phyloP scores from a whole-genome alignment of 495 filamentous ascomycete genomes.

The Neurospora tetrasperma region DNA sequence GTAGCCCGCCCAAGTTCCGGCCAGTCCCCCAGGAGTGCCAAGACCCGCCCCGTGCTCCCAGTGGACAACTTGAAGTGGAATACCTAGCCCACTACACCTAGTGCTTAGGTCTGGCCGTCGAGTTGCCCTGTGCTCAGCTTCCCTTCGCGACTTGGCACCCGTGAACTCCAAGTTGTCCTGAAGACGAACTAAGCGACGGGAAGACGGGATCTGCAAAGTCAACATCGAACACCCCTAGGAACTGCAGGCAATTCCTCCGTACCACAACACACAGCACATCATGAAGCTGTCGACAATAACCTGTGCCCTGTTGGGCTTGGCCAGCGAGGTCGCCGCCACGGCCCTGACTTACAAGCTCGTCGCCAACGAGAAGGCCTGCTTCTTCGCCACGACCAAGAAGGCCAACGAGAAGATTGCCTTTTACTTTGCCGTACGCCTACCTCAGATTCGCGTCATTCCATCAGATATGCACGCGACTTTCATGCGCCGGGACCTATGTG shows the following conservation, averaged over 20 bases:
- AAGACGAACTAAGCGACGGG: background rate
- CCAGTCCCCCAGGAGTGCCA: background rate
- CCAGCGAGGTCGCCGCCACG: conserved; percentile 57
- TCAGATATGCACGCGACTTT: background rate
- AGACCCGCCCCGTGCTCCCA: background rate
- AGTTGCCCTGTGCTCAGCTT: background rate
- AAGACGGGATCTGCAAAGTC: background rate
- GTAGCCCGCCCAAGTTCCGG: background rate
- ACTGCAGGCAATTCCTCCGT: background rate
- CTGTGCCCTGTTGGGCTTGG: conserved; percentile 55
- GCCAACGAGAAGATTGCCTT: conserved; percentile 85
- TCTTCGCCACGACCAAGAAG: conserved; percentile 69
- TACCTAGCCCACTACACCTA: background rate
- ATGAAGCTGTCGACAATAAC: conserved; percentile 42
- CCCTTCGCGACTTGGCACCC: background rate
- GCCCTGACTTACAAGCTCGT: conserved; percentile 89
- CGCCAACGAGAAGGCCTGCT: conserved; percentile 91
- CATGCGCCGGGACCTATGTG: background rate
- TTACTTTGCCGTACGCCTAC: conserved; percentile 80
- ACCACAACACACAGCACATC: conserved; percentile 12
- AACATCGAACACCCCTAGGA: background rate
- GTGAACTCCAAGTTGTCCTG: background rate
- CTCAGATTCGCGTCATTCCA: conserved; percentile 5
- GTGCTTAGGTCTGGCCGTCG: background rate
- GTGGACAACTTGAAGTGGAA: background rate